Base-by-base conservation (phyloP, 139 green algal species). In the Chlamydomonas incerta region DNA sequence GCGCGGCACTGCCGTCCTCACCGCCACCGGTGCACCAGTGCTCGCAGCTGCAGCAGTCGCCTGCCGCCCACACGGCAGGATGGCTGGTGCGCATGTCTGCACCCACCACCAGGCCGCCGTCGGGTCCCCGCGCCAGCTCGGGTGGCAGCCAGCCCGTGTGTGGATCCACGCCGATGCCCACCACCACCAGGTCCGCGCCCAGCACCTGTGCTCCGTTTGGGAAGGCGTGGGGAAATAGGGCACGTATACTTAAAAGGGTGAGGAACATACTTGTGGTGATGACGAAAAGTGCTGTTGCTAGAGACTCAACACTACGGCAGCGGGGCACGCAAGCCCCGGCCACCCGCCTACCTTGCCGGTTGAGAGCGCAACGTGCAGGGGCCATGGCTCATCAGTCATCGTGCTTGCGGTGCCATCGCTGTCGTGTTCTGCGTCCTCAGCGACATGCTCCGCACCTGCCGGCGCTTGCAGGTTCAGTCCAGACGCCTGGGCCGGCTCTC, bases 31-130 rank as follows among this genome's bases (percentile, higher is more conserved):
- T 8, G 41, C 8, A 50, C 41, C 41, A 50, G 41, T 50, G 41
- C 41, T 57, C 3, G 28, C 65, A 37, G 18, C 82, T 93, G 87
- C 93, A 96, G 67, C 85, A 89, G 91, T 98, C 96, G 11, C 96
- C 96, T 10, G 95, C 96, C 15, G 96, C 96, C 62, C 82, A 98
- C 0, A 98, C 77, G 20, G 29, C 15, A 24, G 77, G 77, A 63
- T 84, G 23, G 55, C 80, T 18, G 81, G 65, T 63, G 83, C 87
- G 62, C 80, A 91, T 37, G 89, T 95, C 52, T 91, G 85, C 46
- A 50, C 50, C 47, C 86, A 98, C 93, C 3, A 87, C 6, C 31
- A 98, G 81, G 34, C 93, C 95, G n/a, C 93, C 93, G 81, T 98
- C 95, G 13, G 35, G 3, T 4, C 63, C 88, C 0, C 90, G 79